Conservation (phyloP, 306 rosid genomes). For the Arachis hypogaea region DNA sequence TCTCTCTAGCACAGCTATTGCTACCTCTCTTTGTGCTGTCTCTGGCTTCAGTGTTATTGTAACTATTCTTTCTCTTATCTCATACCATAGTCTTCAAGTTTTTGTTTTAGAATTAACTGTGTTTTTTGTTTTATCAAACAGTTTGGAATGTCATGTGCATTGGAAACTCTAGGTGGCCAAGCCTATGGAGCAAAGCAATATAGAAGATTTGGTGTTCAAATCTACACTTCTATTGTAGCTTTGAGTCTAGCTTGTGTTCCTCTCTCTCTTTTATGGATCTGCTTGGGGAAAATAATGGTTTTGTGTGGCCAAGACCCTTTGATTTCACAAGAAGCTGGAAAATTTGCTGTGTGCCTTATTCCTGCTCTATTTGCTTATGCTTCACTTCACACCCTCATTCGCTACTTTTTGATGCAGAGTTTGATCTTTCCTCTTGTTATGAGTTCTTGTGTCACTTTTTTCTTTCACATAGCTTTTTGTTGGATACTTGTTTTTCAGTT, state of each 20-base stretch:
- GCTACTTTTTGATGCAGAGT: constrained; percentile 71
- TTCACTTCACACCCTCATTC: constrained; percentile 60
- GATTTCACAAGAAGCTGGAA: constrained; percentile 76
- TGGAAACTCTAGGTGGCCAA: constrained; percentile 72
- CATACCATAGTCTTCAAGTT: neutral
- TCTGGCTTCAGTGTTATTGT: constrained; percentile 63
- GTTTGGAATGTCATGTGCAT: constrained; percentile 72
- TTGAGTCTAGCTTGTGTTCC: constrained; percentile 66
- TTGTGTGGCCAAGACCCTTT: constrained; percentile 83
- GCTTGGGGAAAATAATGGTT: constrained; percentile 56
- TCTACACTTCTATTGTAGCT: constrained; percentile 60
- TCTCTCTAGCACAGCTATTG: constrained; percentile 67
- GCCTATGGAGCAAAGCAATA: constrained; percentile 72
- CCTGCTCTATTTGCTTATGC: constrained; percentile 85
- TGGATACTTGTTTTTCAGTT: constrained; percentile 76
- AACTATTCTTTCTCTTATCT: constrained; percentile 33
- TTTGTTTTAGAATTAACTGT: constrained; percentile 1
- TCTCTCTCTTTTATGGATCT: constrained; percentile 60
- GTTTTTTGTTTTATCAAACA: constrained; percentile 39
- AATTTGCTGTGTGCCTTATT: constrained; percentile 59
- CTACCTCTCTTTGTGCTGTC: constrained; percentile 59
- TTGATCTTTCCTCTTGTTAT: constrained; percentile 61
- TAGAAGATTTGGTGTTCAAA: constrained; percentile 55
- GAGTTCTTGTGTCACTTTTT: constrained; percentile 52
- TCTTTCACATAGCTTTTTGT: constrained; percentile 65